Evolutionary conservation across 768 basidiomycete genomes (phyloP), one percentile per base, ranked within the genome.

Genomic region (Dentipellis fragilis): DNA sequence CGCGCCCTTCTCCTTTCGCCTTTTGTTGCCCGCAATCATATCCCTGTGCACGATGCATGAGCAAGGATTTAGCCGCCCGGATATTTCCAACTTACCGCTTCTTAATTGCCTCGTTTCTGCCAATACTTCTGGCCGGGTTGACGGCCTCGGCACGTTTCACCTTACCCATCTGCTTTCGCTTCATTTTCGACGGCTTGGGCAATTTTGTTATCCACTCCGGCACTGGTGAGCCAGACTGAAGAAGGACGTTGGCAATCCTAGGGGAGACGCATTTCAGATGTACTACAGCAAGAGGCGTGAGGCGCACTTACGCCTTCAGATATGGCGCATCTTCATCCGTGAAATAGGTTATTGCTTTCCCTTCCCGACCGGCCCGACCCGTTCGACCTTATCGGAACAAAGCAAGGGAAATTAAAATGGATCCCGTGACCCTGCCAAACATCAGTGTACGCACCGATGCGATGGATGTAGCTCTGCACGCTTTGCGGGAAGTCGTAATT

Each of bases 401-500:
- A 40, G 2, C 42, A 45, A 21, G 29, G 29, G 29, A 29, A 29
- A 29, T 29, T 29, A 21, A 19, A 4, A 29, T 11, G 11, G 12
- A 19, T 21, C 10, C 10, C 8, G 23, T 10, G 29, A 29, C 10
- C 42, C 17, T 9, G 29, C 17, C 10, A 10, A 37, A 10, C 36
- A 36, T 22, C 37, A 56, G 12, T 22, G 17, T 47, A 39, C 2
- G 19, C 65, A 86, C 91, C 95, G 52, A 99, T 96, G 21, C 96
- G 79, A 69, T 99, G 96, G 45, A 99, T 80, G 65, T 99, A 99
- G 65, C 89, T 93, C 68, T 95, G 93, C 2, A 95, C 87, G 54
- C 83, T 94, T 39, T 87, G 93, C 2, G 96, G 96, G 70, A 98
- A 97, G 71, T 97, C 95, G 64, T 89, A 94, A 69, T 97, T 99